Base-by-base conservation (phyloP, 129 eudicot species). In the Arctium lappa region DNA sequence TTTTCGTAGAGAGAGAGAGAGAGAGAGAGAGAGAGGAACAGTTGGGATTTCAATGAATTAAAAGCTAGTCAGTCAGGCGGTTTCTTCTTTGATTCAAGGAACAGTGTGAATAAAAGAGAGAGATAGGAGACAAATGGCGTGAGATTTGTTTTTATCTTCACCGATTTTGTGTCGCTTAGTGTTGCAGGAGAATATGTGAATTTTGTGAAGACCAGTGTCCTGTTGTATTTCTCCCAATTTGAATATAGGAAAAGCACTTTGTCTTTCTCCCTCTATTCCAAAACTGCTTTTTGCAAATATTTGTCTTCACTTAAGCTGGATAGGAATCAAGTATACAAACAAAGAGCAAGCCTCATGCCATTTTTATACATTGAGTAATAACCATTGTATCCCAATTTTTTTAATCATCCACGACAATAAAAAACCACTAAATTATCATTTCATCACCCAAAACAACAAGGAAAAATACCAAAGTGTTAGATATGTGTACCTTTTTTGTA, bases 181-280 rank as follows among this genome's bases (percentile, higher is more conserved):
- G 83, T 84, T 84, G 83, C 83, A 78, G 87, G 73, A 73, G 87
- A 84, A 84, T 84, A 84, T 78, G 74, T 82, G 85, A 81, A 73
- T 72, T 72, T 81, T 73, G 74, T 81, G 85, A 62, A 40, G 18
- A 36, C 75, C 56, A 46, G 72, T 82, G 85, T 53, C 44, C 85
- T 81, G 85, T 81, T 74, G 66, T 73, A 2, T 60, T 81, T 73
- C 72, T 40, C 30, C 77, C 56, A 75, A 76, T 76, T 77, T 72
- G 74, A 84, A 84, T 56, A 79, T 72, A 73, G 40, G 79, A 72
- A 84, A 84, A 78, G 53, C 82, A 78, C 74, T 72, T 83, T 83
- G 86, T 83, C 83, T 83, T 77, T 78, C 78, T 48, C 73, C 78
- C 79, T 78, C 39, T 38, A 22, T 72, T 72, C 79, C 86, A 83